Base-by-base conservation (phyloP, 2,329 filamentous ascomycete species). In the Ascochyta viciae-villosae region DNA sequence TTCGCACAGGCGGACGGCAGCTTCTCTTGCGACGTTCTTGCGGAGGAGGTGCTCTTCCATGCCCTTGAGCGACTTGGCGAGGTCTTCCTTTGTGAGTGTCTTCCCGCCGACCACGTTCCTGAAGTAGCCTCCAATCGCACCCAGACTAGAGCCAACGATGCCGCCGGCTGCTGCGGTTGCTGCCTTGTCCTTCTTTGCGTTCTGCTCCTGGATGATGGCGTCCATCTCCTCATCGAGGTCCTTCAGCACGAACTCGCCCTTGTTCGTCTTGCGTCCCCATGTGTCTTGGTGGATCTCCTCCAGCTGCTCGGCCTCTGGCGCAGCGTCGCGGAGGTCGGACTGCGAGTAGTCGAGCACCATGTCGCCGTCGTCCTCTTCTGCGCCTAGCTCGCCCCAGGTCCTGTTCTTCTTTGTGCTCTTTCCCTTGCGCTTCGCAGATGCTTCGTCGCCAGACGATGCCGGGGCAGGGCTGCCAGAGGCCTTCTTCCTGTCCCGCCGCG, bases 1-100 rank as follows among this genome's bases (percentile, higher is more conserved):
- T 60, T 96, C 89, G 74, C 94, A 97, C 38, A 99, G 81, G 49
- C 95, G 89, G 29, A 96, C 85, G 1, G 94, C 95, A 15, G 95
- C 95, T 80, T 98, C 95, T 49, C 91, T 89, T 0, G 95, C 95
- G 26, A 99, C 93, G 69, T 99, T 99, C 82, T 99, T 99, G 78
- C 89, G 88, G 57, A 99, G 79, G 6, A 99, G 82, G 74, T 98
- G 94, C 54, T 96, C 92, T 73, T 97, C 92, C 92, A 99, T 97
- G 29, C 89, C 90, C 77, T 94, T 95, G 80, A 99, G 88, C 2
- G 95, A 91, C 75, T 96, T 96, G 60, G 92, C 89, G 22, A 99
- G 83, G 70, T 98, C 94, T 62, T 90, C 86, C 74, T 92, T 91
- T 1, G 92, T 96, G 69, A 99, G 80, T 0, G 89, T 91, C 81